phyloP scores from a whole-genome alignment of 176 grass and related monocot species.

The Zea luxurians region DNA sequence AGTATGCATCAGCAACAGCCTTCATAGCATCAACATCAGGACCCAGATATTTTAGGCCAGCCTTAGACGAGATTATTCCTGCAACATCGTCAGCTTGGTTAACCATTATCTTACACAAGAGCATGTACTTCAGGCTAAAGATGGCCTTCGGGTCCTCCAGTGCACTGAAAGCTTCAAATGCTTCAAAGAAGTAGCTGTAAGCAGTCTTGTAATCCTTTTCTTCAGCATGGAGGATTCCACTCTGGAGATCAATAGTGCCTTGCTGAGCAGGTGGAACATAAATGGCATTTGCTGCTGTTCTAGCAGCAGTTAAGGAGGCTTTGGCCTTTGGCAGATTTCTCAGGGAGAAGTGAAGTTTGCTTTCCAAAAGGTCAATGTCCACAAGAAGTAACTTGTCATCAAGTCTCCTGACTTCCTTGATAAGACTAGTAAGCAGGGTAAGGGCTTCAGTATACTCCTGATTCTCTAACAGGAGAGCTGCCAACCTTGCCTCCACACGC shows the following conservation, averaged over 20 bases:
- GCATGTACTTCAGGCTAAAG: slow-evolving; percentile 90
- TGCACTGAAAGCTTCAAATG: slow-evolving; percentile 75
- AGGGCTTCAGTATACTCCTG: slow-evolving; percentile 82
- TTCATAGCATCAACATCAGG: slow-evolving; percentile 96
- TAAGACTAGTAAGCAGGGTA: slow-evolving; percentile 66
- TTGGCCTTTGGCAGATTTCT: slow-evolving; percentile 89
- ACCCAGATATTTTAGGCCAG: slow-evolving; percentile 66
- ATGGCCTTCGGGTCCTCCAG: slow-evolving; percentile 63
- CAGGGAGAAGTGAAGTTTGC: slow-evolving; percentile 88
- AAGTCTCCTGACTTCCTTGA: slow-evolving; percentile 88
- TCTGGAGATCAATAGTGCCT: slow-evolving; percentile 90
- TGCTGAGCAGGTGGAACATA: slow-evolving; percentile 89
- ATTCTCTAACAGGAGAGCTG: slow-evolving; percentile 70
- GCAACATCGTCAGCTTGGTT: slow-evolving; percentile 87
- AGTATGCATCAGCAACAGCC: slow-evolving; percentile 69
- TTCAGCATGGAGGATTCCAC: slow-evolving; percentile 87
- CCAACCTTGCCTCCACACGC: slow-evolving; percentile 82
- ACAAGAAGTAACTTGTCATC: slow-evolving; percentile 91
- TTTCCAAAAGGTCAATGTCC: slow-evolving; percentile 91
- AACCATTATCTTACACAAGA: slow-evolving; percentile 95
- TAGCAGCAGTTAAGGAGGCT: slow-evolving; percentile 78
- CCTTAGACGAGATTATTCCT: slow-evolving; percentile 71
- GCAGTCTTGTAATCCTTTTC: slow-evolving; percentile 94
- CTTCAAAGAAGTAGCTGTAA: slow-evolving; percentile 94
- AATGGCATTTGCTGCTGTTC: slow-evolving; percentile 88